These are phyloP conservation scores for Yamadazyma sp. DNA, from an alignment of 1,139 yeast genomes.

Conservation along the genomic window DNA sequence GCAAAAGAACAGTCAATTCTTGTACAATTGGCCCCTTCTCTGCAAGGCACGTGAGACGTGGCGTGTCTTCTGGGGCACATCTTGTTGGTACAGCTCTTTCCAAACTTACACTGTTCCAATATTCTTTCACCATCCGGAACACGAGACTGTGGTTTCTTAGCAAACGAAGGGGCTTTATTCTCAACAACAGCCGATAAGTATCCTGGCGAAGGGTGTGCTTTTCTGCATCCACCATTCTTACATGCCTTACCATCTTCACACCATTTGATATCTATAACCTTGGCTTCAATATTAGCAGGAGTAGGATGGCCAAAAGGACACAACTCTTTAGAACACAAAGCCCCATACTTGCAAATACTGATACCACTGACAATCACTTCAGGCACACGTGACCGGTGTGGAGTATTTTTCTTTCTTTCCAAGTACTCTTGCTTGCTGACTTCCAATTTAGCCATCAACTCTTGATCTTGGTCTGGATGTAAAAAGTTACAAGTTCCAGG, in stretches of 20 bases:
- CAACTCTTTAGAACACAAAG: constrained; percentile 67
- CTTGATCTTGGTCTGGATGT: constrained; percentile 85
- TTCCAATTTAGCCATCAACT: constrained; percentile 63
- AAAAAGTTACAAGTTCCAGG: constrained; percentile 81
- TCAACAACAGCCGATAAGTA: constrained; percentile 34
- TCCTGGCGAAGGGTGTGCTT: constrained; percentile 79
- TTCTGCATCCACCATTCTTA: constrained; percentile 56
- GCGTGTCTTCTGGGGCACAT: constrained; percentile 88
- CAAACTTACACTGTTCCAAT: constrained; percentile 81
- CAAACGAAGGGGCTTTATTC: constrained; percentile 3
- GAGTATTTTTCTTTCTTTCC: constrained; percentile 26
- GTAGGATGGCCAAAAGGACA: constrained; percentile 94
- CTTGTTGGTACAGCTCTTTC: constrained; percentile 69
- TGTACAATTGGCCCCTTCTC: constrained; percentile 75
- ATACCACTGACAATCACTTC: constrained; percentile 38
- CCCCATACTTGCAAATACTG: constrained; percentile 73
- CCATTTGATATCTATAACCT: constrained; percentile 70
- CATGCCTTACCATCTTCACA: constrained; percentile 72
- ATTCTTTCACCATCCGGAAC: constrained; percentile 31
- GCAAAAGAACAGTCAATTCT: constrained; percentile 79
- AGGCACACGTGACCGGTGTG: constrained; percentile 21
- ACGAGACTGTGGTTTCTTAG: constrained; percentile 6
- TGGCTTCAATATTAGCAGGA: constrained; percentile 74
- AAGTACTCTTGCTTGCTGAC: constrained; percentile 52
- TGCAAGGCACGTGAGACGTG: constrained; percentile 66